Conservation (phyloP, 2,329 filamentous ascomycete genomes). For the Ophiostoma sp. region DNA sequence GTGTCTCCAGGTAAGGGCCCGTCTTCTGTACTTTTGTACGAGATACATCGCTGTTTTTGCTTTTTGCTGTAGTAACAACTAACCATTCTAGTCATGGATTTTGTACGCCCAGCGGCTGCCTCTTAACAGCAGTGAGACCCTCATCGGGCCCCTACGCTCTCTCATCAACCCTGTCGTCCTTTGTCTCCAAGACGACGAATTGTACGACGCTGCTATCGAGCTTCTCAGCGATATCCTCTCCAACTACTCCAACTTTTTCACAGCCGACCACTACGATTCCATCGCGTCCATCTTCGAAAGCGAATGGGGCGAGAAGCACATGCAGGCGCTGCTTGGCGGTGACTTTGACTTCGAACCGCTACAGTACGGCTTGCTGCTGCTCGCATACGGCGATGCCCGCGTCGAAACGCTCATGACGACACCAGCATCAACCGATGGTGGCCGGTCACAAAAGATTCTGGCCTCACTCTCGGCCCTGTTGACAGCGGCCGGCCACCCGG, state of each 20-base stretch:
- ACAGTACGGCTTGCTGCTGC: slow-evolving; percentile 61
- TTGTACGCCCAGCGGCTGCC: slow-evolving; percentile 64
- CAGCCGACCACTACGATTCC: slow-evolving; percentile 50
- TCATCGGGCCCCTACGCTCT: slow-evolving; percentile 54
- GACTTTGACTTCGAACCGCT: slow-evolving; percentile 59
- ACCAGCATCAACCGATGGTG: slow-evolving; percentile 49
- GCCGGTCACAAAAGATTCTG: slow-evolving; percentile 50
- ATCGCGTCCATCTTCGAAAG: slow-evolving; percentile 57
- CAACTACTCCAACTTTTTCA: slow-evolving; percentile 60
- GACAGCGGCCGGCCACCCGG: slow-evolving; percentile 59
- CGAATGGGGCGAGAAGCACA: slow-evolving; percentile 52
- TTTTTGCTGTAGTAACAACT: background rate
- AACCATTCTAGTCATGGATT: slow-evolving; percentile 58
- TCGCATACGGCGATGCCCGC: slow-evolving; percentile 64
- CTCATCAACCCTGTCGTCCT: slow-evolving; percentile 56
- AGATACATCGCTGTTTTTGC: background rate
- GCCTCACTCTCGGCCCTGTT: slow-evolving; percentile 60
- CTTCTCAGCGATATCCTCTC: slow-evolving; percentile 59
- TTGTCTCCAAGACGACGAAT: slow-evolving; percentile 52
- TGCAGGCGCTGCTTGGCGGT: slow-evolving; percentile 50
- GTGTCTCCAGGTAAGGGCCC: slow-evolving; percentile 53
- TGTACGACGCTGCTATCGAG: slow-evolving; percentile 58
- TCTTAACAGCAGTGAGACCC: slow-evolving; percentile 46
- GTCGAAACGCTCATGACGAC: slow-evolving; percentile 55
- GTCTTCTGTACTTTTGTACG: background rate